Evolutionary conservation across 805 yeast genomes (phyloP).

Genomic region (Nakazawaea holstii): DNA sequence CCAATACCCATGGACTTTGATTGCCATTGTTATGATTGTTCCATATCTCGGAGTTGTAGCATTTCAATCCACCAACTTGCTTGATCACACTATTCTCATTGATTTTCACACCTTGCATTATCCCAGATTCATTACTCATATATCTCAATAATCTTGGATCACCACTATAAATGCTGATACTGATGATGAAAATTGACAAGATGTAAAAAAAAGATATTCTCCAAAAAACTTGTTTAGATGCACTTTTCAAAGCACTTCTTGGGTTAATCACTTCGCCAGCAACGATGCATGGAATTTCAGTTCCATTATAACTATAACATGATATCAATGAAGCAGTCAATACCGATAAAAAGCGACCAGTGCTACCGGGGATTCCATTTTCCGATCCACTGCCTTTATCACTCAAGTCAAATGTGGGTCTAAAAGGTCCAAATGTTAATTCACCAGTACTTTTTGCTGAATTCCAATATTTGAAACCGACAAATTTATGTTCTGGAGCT

Average conservation of each 20-base stretch:
- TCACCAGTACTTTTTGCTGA: slow-evolving; percentile 41
- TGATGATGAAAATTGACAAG: slow-evolving; percentile 61
- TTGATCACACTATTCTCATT: slow-evolving; percentile 15
- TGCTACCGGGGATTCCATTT: slow-evolving; percentile 54
- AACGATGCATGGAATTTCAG: slow-evolving; percentile 77
- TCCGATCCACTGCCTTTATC: slow-evolving; percentile 52
- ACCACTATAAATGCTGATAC: slow-evolving; percentile 70
- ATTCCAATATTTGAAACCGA: slow-evolving; percentile 76
- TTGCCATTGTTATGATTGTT: slow-evolving; percentile 37
- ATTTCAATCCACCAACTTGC: slow-evolving; percentile 21
- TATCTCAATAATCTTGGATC: slow-evolving; percentile 67
- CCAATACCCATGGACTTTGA: slow-evolving; percentile 55
- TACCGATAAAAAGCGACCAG: slow-evolving; percentile 57
- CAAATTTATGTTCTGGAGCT: slow-evolving; percentile 31
- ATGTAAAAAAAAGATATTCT: slow-evolving; percentile 62
- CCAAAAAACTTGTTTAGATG: slow-evolving; percentile 71
- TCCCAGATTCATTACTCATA: slow-evolving; percentile 27
- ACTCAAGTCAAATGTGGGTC: slow-evolving; percentile 65
- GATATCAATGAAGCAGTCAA: slow-evolving; percentile 59
- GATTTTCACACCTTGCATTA: slow-evolving; percentile 15
- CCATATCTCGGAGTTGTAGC: slow-evolving; percentile 20
- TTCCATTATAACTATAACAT: slow-evolving; percentile 74
- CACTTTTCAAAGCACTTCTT: slow-evolving; percentile 67
- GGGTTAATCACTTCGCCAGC: slow-evolving; percentile 87
- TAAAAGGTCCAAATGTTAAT: slow-evolving; percentile 62